A percentile compares a stretch with the other conserved stretches of the same genome.
Evolutionary conservation across 768 basidiomycete genomes (phyloP).

Genomic region (Favolaschia claudopus): DNA sequence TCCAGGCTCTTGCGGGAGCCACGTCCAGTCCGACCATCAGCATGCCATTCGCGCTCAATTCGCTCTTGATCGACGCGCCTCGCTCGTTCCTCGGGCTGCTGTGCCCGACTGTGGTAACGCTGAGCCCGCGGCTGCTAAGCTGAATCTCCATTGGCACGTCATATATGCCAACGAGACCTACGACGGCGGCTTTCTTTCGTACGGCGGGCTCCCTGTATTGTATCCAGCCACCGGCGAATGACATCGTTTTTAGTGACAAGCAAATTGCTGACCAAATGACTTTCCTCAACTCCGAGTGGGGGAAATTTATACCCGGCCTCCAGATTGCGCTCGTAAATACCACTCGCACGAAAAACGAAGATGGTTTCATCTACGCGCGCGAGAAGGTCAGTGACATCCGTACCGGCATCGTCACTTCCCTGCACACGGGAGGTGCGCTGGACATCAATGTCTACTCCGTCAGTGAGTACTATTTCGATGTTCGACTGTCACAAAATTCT

Average conservation of each 20-base stretch:
- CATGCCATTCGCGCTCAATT: background rate
- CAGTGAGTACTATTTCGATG: background rate
- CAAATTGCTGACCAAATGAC: slow-evolving; percentile 1
- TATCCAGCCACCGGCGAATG: background rate
- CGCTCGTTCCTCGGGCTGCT: background rate
- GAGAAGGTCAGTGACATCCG: slow-evolving; percentile 5
- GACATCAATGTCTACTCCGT: slow-evolving; percentile 8
- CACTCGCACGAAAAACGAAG: slow-evolving; percentile 6
- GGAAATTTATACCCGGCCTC: background rate
- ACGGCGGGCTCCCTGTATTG: background rate
- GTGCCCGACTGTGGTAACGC: background rate
- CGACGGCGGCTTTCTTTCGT: background rate
- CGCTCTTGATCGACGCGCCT: background rate
- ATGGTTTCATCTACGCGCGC: background rate
- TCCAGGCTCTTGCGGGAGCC: background rate
- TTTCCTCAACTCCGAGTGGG: slow-evolving; percentile 4
- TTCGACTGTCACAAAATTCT: background rate
- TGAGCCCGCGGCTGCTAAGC: background rate
- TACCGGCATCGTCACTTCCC: background rate
- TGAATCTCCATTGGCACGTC: slow-evolving; percentile 9
- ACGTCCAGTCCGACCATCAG: background rate
- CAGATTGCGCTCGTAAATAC: slow-evolving; percentile 2
- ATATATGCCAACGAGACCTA: slow-evolving; percentile 6
- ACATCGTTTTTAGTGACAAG: background rate
- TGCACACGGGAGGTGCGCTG: background rate